Base-by-base conservation (phyloP, 805 yeast genomes). In the Lipomyces yamadae region DNA sequence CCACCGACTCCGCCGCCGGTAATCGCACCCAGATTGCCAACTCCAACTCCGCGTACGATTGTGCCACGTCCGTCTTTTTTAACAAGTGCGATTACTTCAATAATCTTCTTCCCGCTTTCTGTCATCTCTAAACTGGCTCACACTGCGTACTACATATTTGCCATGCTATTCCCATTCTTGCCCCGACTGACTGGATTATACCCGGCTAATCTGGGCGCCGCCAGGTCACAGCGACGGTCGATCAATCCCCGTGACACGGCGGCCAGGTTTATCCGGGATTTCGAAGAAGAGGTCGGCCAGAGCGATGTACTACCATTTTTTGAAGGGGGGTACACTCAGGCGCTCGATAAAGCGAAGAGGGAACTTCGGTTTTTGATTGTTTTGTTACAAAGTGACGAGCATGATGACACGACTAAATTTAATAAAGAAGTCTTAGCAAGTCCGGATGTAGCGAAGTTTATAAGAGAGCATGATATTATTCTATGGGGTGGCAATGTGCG, bases 401-500 rank as follows among this genome's bases (percentile, higher is more conserved):
- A 90, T 74, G 92, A 90, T 66, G 86, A 86, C 61, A 81, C 88
- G 0, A 76, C 79, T 39, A 76, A 76, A 3, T 86, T 89, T 68
- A 83, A 88, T 59, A 76, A 81, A 13, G 82, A 82, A 10, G 82
- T 91, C 2, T 75, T 92, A 58, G 78, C 86, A 55, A 81, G 84
- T 66, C 82, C 81, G 2, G 77, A 76, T 33, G 85, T 90, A 62
- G 78, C 84, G 13, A 76, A 80, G 48, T 80, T 82, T 72, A 74
- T 86, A 62, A 78, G 78, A 29, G 83, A 84, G 29, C 83, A 82
- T 58, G 83, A 90, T 56, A 75, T 88, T 1, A 70, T 91, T 2
- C 78, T 91, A 1, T 94, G 98, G 98, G 96, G 93, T 54, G 97
- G 97, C 7, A 88, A 91, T 74, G 85, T 89, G 32, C 83, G 84